Percentiles rank a stretch among this genome's conserved stretches.
Conservation (phyloP, 768 basidiomycete species). For the Termitomyces sp. region DNA sequence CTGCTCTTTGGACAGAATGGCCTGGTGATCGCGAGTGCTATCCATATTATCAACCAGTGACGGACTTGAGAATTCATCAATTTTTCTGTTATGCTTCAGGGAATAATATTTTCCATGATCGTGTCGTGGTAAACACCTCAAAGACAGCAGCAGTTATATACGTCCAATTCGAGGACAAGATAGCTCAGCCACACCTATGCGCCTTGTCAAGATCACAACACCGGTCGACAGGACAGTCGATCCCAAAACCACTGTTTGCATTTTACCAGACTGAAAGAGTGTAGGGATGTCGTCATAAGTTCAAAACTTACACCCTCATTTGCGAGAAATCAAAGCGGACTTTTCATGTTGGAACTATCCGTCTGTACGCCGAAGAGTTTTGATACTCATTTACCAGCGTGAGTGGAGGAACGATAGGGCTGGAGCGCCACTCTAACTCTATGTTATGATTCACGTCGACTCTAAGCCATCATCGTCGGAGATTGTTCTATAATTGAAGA, state of each 20-base stretch:
- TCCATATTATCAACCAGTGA: background rate
- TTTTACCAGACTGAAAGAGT: background rate
- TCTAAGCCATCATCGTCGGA: background rate
- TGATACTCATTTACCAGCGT: too few relatives aligned
- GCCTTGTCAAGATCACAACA: conserved; percentile 17
- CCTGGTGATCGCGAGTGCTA: conserved; percentile 16
- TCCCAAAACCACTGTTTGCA: conserved; percentile 6
- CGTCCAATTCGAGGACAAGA: conserved; percentile 6
- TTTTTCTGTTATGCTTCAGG: conserved; percentile 9
- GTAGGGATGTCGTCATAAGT: background rate
- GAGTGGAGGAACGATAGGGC: too few relatives aligned
- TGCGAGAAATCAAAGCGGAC: too few relatives aligned
- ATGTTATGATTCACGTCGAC: background rate
- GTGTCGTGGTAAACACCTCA: conserved; percentile 12
- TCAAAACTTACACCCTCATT: too few relatives aligned
- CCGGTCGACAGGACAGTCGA: conserved; percentile 10
- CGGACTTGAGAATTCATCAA: too few relatives aligned
- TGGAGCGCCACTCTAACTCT: too few relatives aligned
- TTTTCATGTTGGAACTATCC: too few relatives aligned
- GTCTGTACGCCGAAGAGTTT: too few relatives aligned
- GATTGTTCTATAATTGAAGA: too few relatives aligned
- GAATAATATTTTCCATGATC: conserved; percentile 22
- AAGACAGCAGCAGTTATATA: conserved; percentile 2
- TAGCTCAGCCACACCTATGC: conserved; percentile 11
- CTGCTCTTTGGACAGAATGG: conserved; percentile 9